These are phyloP conservation scores for Skeletonema grethae DNA, from an alignment of 108 stramenopile genomes.

Conservation along the genomic window DNA sequence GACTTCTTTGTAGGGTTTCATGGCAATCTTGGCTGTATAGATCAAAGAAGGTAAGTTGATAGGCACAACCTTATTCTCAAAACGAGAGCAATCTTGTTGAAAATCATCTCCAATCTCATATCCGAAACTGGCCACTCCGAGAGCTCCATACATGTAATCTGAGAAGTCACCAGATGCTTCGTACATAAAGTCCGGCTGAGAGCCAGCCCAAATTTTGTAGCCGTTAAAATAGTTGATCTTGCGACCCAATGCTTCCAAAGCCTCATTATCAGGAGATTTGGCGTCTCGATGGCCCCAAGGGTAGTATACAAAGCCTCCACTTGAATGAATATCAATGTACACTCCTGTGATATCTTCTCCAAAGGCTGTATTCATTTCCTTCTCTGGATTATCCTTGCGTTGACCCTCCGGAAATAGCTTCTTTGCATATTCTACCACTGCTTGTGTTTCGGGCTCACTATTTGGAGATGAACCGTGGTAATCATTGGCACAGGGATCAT, in stretches of 20 bases:
- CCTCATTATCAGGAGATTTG: conserved; percentile 38
- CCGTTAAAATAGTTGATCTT: conserved; percentile 39
- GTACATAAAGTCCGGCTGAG: conserved; percentile 29
- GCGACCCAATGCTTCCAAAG: conserved; percentile 29
- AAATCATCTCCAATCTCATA: conserved; percentile 58
- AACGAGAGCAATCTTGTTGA: conserved; percentile 44
- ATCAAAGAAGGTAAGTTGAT: conserved; percentile 35
- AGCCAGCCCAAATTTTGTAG: conserved; percentile 32
- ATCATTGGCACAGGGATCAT: conserved; percentile 27
- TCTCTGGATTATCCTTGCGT: conserved; percentile 35
- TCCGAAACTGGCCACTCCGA: conserved; percentile 50
- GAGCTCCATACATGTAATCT: conserved; percentile 50
- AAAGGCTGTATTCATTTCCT: conserved; percentile 21
- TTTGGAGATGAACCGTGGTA: conserved; percentile 42
- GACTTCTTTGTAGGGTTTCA: conserved; percentile 34
- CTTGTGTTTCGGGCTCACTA: conserved; percentile 56
- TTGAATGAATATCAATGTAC: conserved; percentile 57
- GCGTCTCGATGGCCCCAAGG: conserved; percentile 51
- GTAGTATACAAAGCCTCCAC: conserved; percentile 39
- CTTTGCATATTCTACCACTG: conserved; percentile 44
- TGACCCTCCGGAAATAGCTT: conserved; percentile 49
- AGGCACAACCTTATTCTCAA: conserved; percentile 38
- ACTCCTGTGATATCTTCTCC: conserved; percentile 42
- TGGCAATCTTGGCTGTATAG: conserved; percentile 44
- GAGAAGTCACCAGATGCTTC: conserved; percentile 35